phyloP scores from a whole-genome alignment of 129 eudicot species.

The Flaveria robusta region DNA sequence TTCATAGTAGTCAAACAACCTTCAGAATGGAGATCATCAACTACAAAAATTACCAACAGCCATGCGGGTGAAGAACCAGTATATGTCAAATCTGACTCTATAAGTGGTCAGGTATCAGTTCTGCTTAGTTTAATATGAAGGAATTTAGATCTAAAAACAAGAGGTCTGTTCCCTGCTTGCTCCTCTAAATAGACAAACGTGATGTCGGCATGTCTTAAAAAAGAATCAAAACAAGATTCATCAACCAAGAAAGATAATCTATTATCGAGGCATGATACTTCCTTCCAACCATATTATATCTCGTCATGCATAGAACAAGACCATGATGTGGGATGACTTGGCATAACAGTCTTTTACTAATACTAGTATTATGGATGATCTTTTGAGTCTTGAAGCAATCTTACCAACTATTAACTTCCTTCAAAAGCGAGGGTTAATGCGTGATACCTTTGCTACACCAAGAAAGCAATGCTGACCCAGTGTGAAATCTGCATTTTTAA shows the following conservation, averaged over 20 bases:
- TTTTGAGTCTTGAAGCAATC: slow-evolving; percentile 96
- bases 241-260: slow-evolving; percentile 27
- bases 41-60: slow-evolving; percentile 1
- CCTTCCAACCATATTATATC: slow-evolving; percentile 35
- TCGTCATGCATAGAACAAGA: slow-evolving; percentile 47
- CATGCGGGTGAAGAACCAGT: slow-evolving; percentile 24
- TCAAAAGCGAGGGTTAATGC: slow-evolving; percentile 66
- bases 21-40: slow-evolving; percentile 14
- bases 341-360: slow-evolving; percentile 42
- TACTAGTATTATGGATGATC: slow-evolving; percentile 57
- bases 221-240: slow-evolving; percentile 21
- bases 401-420: slow-evolving; percentile 97
- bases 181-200: slow-evolving; percentile 21
- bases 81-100: not conserved
- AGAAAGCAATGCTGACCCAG: slow-evolving; percentile 87
- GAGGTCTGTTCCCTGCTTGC: slow-evolving; percentile 10
- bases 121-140: not conserved
- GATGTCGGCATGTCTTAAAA: slow-evolving; percentile 34
- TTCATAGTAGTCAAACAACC: slow-evolving; percentile 13
- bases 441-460: slow-evolving; percentile 97
- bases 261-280: slow-evolving; percentile 40
- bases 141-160: slow-evolving; percentile 7
- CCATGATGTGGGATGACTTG: slow-evolving; percentile 34
- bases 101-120: not conserved
- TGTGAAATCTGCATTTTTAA: slow-evolving; percentile 96